Percentiles rank a stretch among this genome's conserved stretches.
phyloP scores from a whole-genome alignment of 1,139 yeast species.

The Candida sp. region DNA sequence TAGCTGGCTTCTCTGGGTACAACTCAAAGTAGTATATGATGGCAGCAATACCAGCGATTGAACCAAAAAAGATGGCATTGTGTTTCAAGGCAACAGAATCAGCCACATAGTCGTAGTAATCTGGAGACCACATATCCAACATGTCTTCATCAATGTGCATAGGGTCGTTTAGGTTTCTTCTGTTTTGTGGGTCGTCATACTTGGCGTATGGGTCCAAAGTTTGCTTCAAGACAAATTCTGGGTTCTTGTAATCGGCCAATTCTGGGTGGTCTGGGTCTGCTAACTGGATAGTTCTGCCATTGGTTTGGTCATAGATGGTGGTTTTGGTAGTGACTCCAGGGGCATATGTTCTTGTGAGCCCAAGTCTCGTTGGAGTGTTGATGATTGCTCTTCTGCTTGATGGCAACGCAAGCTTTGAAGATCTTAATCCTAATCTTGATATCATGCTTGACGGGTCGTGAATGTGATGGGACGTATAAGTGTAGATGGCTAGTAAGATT shows the following conservation, averaged over 20 bases:
- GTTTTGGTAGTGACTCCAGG: constrained; percentile 24
- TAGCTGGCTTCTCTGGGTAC: constrained; percentile 78
- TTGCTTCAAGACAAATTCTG: constrained; percentile 56
- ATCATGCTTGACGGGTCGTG: constrained; percentile 21
- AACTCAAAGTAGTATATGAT: constrained; percentile 58
- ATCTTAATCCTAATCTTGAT: constrained; percentile 31
- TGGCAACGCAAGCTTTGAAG: constrained; percentile 12
- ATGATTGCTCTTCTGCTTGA: constrained; percentile 2
- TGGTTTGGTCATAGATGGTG: constrained; percentile 45
- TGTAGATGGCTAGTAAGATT: background rate
- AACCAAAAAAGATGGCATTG: constrained; percentile 57
- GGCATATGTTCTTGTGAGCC: constrained; percentile 30
- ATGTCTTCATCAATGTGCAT: constrained; percentile 72
- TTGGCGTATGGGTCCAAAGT: constrained; percentile 70
- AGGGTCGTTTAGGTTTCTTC: constrained; percentile 81
- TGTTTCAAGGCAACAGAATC: constrained; percentile 65
- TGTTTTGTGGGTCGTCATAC: constrained; percentile 83
- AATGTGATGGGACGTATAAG: background rate
- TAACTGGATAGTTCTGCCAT: constrained; percentile 45
- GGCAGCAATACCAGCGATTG: constrained; percentile 58
- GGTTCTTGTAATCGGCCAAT: constrained; percentile 48
- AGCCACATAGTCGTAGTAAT: constrained; percentile 63
- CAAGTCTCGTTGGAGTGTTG: constrained; percentile 1
- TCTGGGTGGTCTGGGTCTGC: constrained; percentile 51
- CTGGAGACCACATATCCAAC: constrained; percentile 90